These are phyloP conservation scores for Sporisorium reilianum DNA, from an alignment of 1,284 basidiomycete genomes.

Conservation along the genomic window DNA sequence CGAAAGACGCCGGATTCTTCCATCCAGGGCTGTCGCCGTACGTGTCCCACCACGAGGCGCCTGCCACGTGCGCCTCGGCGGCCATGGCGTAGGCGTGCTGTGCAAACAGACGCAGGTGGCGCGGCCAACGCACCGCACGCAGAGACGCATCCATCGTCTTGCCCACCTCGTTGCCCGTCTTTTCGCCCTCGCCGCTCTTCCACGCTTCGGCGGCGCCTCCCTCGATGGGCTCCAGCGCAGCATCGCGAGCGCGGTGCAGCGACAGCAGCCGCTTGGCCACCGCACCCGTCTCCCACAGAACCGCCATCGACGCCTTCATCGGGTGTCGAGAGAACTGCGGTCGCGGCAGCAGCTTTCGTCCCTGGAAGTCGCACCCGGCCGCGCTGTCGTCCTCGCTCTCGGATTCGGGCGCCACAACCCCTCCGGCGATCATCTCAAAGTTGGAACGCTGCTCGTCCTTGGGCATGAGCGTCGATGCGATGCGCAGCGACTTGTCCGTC, in stretches of 20 bases:
- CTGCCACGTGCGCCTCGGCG: conserved; percentile 49
- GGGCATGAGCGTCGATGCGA: conserved; percentile 51
- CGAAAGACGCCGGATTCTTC: conserved; percentile 47
- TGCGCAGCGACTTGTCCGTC: conserved; percentile 48
- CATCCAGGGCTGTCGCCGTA: conserved; percentile 38
- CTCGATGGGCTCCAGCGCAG: conserved; percentile 41
- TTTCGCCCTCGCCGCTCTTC: conserved; percentile 32
- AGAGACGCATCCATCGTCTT: conserved; percentile 46
- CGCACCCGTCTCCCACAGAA: conserved; percentile 46
- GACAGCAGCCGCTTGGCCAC: conserved; percentile 32
- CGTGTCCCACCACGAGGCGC: conserved; percentile 37
- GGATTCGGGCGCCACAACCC: conserved; percentile 26
- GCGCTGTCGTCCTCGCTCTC: conserved; percentile 46
- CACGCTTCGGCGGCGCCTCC: conserved; percentile 12
- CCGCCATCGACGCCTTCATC: conserved; percentile 51
- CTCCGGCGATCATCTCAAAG: conserved; percentile 51
- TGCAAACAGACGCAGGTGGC: conserved; percentile 53
- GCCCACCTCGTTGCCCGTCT: conserved; percentile 57
- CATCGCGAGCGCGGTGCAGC: conserved; percentile 44
- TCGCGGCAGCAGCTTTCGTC: conserved; percentile 35
- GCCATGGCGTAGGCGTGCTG: conserved; percentile 60
- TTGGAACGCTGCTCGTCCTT: conserved; percentile 45
- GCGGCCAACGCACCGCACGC: conserved; percentile 56
- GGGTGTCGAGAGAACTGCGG: conserved; percentile 51
- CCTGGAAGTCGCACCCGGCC: conserved; percentile 42